A percentile compares a stretch with the other conserved stretches of the same genome.
phyloP scores from a whole-genome alignment of 2,329 filamentous ascomycete species.

The Diaporthe sp. region DNA sequence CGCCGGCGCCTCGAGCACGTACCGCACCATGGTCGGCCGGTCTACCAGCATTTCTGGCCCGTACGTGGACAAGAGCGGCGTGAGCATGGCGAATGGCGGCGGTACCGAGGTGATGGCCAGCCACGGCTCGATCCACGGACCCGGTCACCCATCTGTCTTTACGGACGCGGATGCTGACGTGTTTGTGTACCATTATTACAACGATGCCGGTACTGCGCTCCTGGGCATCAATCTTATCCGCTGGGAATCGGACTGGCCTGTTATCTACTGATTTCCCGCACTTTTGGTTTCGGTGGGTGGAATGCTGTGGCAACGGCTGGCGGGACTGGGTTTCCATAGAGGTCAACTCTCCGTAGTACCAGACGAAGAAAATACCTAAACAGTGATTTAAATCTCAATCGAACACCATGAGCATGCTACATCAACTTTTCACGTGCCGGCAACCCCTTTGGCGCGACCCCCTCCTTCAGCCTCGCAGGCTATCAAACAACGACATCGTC shows the following conservation, averaged over 20 bases:
- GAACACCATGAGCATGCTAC: background rate
- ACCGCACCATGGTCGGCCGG: conserved; percentile 13
- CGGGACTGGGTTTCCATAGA: too few species aligned
- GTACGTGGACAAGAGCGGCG: conserved; percentile 8
- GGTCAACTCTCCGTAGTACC: background rate
- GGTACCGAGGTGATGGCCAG: conserved; percentile 11
- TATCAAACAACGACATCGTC: conserved; percentile 27
- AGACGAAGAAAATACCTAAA: background rate
- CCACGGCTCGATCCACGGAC: conserved; percentile 6
- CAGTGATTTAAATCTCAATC: too few species aligned
- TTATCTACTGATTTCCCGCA: conserved; percentile 6
- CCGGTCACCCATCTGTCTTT: background rate
- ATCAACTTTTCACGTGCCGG: background rate
- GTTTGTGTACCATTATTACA: conserved; percentile 18
- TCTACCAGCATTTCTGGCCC: conserved; percentile 20
- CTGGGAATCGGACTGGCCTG: conserved; percentile 15
- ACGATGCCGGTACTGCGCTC: background rate
- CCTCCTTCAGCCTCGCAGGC: conserved; percentile 38
- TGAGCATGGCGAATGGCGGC: background rate
- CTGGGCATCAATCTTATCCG: conserved; percentile 1
- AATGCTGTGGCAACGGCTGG: background rate
- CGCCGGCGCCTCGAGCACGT: conserved; percentile 1
- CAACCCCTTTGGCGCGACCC: background rate
- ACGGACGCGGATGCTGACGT: conserved; percentile 4
- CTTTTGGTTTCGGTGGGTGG: too few species aligned